Conservation (phyloP, 371 early-diverging fungal genomes). For the Choanephora cucurbitarum region DNA sequence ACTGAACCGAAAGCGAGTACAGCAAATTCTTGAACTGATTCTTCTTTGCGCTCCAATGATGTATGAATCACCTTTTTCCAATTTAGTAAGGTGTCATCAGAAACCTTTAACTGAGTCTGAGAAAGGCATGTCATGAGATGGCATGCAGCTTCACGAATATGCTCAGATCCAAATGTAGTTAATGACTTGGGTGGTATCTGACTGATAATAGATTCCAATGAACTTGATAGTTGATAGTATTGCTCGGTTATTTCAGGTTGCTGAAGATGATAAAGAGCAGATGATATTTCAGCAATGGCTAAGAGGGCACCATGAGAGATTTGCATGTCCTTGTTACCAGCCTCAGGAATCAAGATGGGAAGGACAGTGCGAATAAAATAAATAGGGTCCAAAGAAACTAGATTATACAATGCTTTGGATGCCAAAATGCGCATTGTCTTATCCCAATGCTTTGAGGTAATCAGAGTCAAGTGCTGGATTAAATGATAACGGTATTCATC, state of each 20-base stretch:
- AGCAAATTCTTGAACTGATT: conserved; percentile 66
- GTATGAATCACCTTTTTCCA: conserved; percentile 59
- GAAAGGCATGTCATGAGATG: conserved; percentile 57
- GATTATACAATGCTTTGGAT: conserved; percentile 65
- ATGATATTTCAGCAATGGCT: conserved; percentile 69
- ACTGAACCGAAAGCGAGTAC: conserved; percentile 59
- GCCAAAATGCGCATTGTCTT: conserved; percentile 74
- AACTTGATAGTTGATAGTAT: conserved; percentile 5
- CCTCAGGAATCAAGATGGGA: conserved; percentile 47
- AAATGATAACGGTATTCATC: conserved; percentile 72
- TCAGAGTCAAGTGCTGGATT: conserved; percentile 66
- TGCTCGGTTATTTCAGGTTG: not conserved
- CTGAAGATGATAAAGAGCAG: conserved; percentile 48
- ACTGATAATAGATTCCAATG: conserved; percentile 38
- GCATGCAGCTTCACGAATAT: conserved; percentile 59
- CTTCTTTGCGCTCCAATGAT: conserved; percentile 72
- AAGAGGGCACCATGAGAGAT: conserved; percentile 80
- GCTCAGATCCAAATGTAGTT: conserved; percentile 71
- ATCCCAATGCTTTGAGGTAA: conserved; percentile 87
- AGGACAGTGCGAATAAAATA: conserved; percentile 58
- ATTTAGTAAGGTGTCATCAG: conserved; percentile 15
- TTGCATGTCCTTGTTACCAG: conserved; percentile 61
- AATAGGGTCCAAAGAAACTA: conserved; percentile 61
- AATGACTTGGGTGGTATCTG: conserved; percentile 54
- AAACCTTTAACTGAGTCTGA: conserved; percentile 44